Evolutionary conservation across 371 early-diverging fungal species (phyloP).

Genomic region (Mucor plumbeus): DNA sequence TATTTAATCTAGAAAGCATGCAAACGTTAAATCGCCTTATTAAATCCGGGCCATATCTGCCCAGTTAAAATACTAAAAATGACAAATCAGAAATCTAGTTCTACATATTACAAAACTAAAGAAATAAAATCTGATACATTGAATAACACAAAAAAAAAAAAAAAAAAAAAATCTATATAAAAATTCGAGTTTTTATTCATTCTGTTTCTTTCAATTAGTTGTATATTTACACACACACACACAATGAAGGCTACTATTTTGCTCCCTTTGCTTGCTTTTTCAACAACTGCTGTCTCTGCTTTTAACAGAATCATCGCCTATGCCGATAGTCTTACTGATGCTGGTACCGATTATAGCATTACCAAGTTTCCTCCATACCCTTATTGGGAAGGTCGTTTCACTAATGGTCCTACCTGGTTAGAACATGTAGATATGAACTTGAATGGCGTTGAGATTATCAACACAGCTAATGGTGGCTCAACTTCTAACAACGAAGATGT

Average conservation of each 20-base stretch:
- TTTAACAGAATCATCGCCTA: conserved; percentile 31
- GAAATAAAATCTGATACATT: background rate
- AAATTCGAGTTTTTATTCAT: background rate
- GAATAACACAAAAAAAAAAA: background rate
- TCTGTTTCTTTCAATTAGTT: too few species aligned
- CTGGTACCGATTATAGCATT: conserved; percentile 25
- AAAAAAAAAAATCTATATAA: background rate
- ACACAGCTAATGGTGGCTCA: conserved; percentile 60
- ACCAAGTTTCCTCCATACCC: conserved; percentile 25
- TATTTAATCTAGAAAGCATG: background rate
- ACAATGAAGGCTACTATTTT: background rate
- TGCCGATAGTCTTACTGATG: conserved; percentile 36
- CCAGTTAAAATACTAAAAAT: too few species aligned
- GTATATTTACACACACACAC: background rate
- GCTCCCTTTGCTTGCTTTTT: conserved; percentile 16
- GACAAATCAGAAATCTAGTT: too few species aligned
- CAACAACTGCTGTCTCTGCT: conserved; percentile 15
- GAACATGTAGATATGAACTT: conserved; percentile 47
- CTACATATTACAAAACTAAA: background rate
- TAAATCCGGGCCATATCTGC: too few species aligned
- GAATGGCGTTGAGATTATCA: conserved; percentile 31
- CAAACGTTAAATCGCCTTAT: background rate
- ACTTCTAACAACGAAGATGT: conserved; percentile 50
- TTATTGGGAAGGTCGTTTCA: conserved; percentile 56
- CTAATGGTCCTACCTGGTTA: conserved; percentile 64